These are phyloP conservation scores for Aegilops sharonensis DNA, from an alignment of 176 grass and related monocot species.

Conservation along the genomic window DNA sequence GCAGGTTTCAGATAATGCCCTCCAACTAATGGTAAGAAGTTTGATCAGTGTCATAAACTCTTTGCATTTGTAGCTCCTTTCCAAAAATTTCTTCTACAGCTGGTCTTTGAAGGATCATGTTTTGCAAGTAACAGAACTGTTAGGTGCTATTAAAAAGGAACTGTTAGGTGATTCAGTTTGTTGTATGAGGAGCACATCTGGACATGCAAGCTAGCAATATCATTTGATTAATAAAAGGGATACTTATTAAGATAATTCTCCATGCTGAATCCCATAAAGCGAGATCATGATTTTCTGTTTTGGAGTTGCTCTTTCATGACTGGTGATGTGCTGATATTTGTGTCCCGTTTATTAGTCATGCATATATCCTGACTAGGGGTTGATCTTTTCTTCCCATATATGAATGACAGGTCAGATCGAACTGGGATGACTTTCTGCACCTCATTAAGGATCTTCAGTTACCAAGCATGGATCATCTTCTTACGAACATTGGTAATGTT, in stretches of 20 bases:
- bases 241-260: neutral
- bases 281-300: neutral
- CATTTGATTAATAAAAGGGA: neutral
- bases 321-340: neutral
- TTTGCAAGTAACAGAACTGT: neutral
- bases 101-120: neutral
- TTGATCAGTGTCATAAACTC: neutral
- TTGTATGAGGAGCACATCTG: neutral
- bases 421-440: slow-evolving; percentile 77
- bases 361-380: slow-evolving; percentile 2
- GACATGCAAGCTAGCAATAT: neutral
- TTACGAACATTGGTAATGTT: slow-evolving; percentile 65
- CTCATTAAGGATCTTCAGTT: slow-evolving; percentile 57
- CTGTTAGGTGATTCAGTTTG: neutral
- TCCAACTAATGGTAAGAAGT: slow-evolving; percentile 78
- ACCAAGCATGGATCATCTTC: slow-evolving; percentile 63
- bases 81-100: neutral
- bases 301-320: neutral
- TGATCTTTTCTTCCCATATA: slow-evolving; percentile 43
- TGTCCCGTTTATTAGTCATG: neutral
- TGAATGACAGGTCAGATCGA: slow-evolving; percentile 70
- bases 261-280: neutral
- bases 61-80: neutral
- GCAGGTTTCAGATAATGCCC: slow-evolving; percentile 45
- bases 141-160: neutral